Conservation (phyloP, 331 rosid genomes). For the Spiraea crenata region DNA sequence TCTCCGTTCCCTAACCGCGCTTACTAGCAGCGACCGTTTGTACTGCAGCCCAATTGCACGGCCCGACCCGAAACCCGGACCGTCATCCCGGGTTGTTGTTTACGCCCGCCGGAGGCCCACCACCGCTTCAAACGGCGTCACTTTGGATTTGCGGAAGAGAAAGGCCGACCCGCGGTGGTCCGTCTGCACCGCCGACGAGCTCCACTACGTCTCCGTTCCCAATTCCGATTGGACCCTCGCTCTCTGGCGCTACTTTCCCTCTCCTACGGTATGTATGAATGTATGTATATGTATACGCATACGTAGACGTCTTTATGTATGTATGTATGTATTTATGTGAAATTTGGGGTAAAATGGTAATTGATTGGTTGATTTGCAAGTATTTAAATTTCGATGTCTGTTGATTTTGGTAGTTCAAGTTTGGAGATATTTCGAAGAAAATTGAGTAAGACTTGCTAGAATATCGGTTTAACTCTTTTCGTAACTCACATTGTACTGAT, state of each 20-base stretch:
- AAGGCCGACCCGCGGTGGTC: constrained; percentile 31
- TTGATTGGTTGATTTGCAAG: neutral
- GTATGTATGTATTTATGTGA: neutral
- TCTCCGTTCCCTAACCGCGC: constrained; percentile 1
- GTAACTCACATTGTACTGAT: too few relatives aligned
- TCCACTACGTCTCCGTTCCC: constrained; percentile 67
- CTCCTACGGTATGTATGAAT: constrained; percentile 41
- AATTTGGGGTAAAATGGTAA: neutral
- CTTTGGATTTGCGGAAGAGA: constrained; percentile 28
- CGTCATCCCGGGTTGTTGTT: neutral
- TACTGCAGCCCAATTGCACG: neutral
- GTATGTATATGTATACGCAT: neutral
- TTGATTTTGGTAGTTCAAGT: too few relatives aligned
- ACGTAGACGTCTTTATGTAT: neutral
- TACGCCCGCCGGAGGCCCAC: neutral
- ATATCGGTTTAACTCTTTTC: too few relatives aligned
- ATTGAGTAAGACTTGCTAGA: too few relatives aligned
- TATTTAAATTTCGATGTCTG: constrained; percentile 17
- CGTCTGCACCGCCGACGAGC: constrained; percentile 79
- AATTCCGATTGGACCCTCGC: constrained; percentile 87
- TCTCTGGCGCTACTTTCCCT: constrained; percentile 91
- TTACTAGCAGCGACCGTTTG: neutral
- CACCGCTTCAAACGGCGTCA: constrained; percentile 18
- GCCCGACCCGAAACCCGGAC: constrained; percentile 34
- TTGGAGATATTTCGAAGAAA: too few relatives aligned